phyloP scores from a whole-genome alignment of 179 eudicot species.

The Sideroxylon spinosum region DNA sequence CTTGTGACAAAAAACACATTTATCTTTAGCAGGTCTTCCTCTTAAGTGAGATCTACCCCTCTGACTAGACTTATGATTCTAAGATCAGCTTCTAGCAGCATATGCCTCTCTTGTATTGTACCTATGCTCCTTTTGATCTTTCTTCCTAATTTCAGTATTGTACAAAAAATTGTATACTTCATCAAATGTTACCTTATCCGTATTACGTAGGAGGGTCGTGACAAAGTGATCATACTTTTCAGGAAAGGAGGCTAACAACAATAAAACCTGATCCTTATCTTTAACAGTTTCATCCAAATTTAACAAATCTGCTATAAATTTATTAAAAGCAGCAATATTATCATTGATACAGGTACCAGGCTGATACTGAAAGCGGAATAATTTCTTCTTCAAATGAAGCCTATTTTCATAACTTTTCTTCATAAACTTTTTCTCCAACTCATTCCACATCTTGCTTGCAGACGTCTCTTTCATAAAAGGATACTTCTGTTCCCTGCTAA shows the following conservation, averaged over 20 bases:
- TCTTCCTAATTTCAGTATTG: neutral
- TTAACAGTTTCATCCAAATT: neutral
- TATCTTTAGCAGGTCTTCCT: neutral
- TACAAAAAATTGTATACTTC: neutral
- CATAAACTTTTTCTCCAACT: neutral
- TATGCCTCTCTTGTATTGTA: neutral
- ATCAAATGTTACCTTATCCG: neutral
- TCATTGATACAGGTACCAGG: neutral
- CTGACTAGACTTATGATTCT: neutral
- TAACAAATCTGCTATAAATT: neutral
- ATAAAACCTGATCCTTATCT: neutral
- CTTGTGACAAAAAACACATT: neutral
- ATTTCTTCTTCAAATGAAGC: neutral
- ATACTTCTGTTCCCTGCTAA: neutral
- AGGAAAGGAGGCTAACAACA: neutral
- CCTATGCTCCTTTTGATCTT: no score
- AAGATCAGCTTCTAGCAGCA: neutral
- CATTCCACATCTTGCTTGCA: neutral
- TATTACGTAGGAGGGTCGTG: neutral
- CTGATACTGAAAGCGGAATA: neutral
- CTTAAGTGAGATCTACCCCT: no score
- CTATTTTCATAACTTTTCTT: neutral
- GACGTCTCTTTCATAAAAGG: neutral
- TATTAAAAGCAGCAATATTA: neutral
- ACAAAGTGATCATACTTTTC: neutral